phyloP scores from a whole-genome alignment of 768 basidiomycete species.

The Filobasidium wieringae region DNA sequence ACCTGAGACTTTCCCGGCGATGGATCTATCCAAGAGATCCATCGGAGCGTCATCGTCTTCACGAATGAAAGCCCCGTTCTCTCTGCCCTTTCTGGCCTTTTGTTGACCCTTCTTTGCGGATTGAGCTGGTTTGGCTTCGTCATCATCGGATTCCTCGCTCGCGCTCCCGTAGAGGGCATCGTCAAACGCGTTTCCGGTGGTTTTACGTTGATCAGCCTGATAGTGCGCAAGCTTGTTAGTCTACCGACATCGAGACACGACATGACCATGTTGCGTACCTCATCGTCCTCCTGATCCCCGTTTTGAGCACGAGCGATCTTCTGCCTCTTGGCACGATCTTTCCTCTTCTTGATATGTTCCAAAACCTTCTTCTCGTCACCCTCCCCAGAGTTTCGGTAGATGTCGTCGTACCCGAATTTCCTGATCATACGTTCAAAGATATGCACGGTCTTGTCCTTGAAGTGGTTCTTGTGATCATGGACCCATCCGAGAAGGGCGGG shows the following conservation, averaged over 20 bases:
- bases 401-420: slow-evolving; percentile 75
- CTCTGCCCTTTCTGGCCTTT: slow-evolving; percentile 22
- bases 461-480: slow-evolving; percentile 97
- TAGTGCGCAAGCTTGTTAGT: too few relatives aligned
- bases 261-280: too few relatives aligned
- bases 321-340: slow-evolving; percentile 84
- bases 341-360: slow-evolving; percentile 86
- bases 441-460: slow-evolving; percentile 91
- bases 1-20: slow-evolving; percentile 40
- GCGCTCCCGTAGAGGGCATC: slow-evolving; percentile 96
- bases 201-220: slow-evolving; percentile 25
- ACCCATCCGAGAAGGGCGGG: slow-evolving; percentile 81
- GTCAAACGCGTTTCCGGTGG: slow-evolving; percentile 80
- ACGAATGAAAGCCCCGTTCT: slow-evolving; percentile 55
- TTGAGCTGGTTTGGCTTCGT: slow-evolving; percentile 19
- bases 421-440: slow-evolving; percentile 93
- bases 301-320: slow-evolving; percentile 47
- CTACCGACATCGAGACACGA: too few relatives aligned
- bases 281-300: slow-evolving; percentile 51
- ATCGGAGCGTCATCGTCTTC: slow-evolving; percentile 87
- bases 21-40: slow-evolving; percentile 70
- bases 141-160: slow-evolving; percentile 51
- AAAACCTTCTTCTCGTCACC: slow-evolving; percentile 80
- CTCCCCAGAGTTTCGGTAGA: slow-evolving; percentile 54
- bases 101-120: slow-evolving; percentile 5